These are phyloP conservation scores for Metschnikowia matae DNA, from an alignment of 805 yeast species.

Conservation along the genomic window DNA sequence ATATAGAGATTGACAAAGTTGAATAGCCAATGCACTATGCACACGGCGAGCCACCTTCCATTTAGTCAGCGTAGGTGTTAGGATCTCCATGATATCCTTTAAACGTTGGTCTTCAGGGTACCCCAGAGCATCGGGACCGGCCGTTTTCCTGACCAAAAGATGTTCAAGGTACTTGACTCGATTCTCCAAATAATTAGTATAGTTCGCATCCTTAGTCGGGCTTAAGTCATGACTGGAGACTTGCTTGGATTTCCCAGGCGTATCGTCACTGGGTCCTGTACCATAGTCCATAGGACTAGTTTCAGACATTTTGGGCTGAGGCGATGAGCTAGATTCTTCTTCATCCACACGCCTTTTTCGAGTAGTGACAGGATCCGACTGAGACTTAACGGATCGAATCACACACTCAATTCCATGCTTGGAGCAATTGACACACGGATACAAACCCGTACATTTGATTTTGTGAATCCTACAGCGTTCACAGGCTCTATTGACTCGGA, in stretches of 20 bases:
- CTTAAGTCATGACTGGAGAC: neutral
- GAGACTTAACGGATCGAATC: constrained; percentile 12
- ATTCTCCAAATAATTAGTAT: constrained; percentile 30
- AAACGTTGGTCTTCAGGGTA: constrained; percentile 3
- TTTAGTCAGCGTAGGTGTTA: constrained; percentile 28
- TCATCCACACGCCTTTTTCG: neutral
- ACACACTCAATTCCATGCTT: constrained; percentile 34
- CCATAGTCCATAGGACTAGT: neutral
- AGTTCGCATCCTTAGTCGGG: neutral
- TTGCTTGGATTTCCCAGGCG: neutral
- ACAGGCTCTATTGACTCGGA: constrained; percentile 52
- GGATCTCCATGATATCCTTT: constrained; percentile 18
- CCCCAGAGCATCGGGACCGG: neutral
- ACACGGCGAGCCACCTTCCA: constrained; percentile 47
- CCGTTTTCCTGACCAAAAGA: neutral
- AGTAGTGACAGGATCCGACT: neutral
- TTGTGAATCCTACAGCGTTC: constrained; percentile 52
- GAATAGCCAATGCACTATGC: constrained; percentile 35
- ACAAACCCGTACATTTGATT: constrained; percentile 53
- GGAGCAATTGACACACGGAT: constrained; percentile 48
- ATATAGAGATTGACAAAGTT: constrained; percentile 33
- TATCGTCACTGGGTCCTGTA: neutral
- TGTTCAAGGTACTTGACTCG: constrained; percentile 38
- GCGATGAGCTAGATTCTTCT: neutral
- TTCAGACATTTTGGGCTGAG: neutral